Percentiles rank a stretch among this genome's conserved stretches.
Conservation (phyloP, 352 stramenopile species). For the Pythium graminicola region DNA sequence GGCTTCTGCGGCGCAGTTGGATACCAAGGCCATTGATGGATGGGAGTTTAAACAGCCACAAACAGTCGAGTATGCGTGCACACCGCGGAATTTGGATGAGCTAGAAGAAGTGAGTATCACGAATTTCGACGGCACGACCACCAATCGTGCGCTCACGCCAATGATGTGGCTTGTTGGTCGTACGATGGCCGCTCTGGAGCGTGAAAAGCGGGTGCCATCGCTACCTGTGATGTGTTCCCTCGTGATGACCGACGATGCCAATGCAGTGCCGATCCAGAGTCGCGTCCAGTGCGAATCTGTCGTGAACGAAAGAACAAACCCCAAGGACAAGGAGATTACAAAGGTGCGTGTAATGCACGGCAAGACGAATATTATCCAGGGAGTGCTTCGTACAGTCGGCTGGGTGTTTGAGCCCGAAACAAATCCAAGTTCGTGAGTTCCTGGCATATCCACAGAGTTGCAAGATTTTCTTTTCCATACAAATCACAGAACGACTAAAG, state of each 20-base stretch:
- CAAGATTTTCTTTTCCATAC: no score
- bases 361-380: conserved; percentile 20
- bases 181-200: conserved; percentile 33
- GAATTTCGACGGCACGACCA: conserved; percentile 26
- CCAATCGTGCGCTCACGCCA: conserved; percentile 26
- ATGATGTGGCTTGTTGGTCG: conserved; percentile 58
- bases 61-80: conserved; percentile 33
- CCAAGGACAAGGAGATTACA: conserved; percentile 12
- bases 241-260: conserved; percentile 31
- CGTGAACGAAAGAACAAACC: not conserved
- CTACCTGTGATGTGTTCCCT: conserved; percentile 55
- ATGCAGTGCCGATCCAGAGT: conserved; percentile 10
- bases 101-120: conserved; percentile 52
- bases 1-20: conserved; percentile 30
- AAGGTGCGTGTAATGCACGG: conserved; percentile 18
- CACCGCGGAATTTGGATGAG: conserved; percentile 41
- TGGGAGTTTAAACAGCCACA: conserved; percentile 18
- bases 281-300: conserved; percentile 14
- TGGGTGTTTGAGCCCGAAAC: conserved; percentile 25
- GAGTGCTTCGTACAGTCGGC: conserved; percentile 45
- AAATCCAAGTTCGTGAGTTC: not conserved
- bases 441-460: no score
- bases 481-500: no score
- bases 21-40: conserved; percentile 23
- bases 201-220: conserved; percentile 38